Percentiles rank a stretch among this genome's conserved stretches.
Conservation (phyloP, 1,284 basidiomycete genomes). For the Uromyces viciae-fabae region DNA sequence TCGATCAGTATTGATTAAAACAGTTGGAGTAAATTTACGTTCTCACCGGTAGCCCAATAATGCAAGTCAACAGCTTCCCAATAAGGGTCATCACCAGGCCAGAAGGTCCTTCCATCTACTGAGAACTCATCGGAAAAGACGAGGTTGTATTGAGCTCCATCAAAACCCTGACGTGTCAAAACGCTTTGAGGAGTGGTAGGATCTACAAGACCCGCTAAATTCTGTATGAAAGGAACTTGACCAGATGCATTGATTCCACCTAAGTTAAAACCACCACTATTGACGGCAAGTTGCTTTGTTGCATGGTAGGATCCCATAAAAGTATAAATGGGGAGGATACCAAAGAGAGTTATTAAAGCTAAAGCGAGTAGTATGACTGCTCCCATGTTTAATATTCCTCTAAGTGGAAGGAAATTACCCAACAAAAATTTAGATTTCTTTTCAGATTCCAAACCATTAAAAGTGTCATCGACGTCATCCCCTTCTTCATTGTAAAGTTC, state of each 20-base stretch:
- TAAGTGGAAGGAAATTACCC: conserved; percentile 22
- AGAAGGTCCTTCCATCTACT: conserved; percentile 68
- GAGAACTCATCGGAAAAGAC: conserved; percentile 72
- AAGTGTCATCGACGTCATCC: conserved; percentile 35
- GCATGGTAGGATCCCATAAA: conserved; percentile 6
- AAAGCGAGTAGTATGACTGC: conserved; percentile 21
- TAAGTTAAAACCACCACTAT: conserved; percentile 59
- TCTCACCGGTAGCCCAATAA: conserved; percentile 66
- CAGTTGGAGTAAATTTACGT: neutral
- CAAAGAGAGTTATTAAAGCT: conserved; percentile 35
- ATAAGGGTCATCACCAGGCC: conserved; percentile 61
- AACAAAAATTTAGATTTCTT: neutral
- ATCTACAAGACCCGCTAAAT: conserved; percentile 70
- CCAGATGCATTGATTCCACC: conserved; percentile 74
- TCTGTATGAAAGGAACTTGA: conserved; percentile 65
- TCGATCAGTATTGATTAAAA: neutral
- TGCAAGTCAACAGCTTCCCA: conserved; percentile 64
- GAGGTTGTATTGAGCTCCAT: conserved; percentile 57
- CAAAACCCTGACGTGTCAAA: conserved; percentile 55
- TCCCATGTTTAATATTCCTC: conserved; percentile 30
- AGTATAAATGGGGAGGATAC: conserved; percentile 1
- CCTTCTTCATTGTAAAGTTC: conserved; percentile 22
- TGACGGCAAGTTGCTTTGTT: conserved; percentile 21
- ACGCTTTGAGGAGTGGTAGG: conserved; percentile 65
- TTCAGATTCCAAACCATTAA: conserved; percentile 9